Base-by-base conservation (phyloP, 805 yeast species). In the Wickerhamiella bombiphila region DNA sequence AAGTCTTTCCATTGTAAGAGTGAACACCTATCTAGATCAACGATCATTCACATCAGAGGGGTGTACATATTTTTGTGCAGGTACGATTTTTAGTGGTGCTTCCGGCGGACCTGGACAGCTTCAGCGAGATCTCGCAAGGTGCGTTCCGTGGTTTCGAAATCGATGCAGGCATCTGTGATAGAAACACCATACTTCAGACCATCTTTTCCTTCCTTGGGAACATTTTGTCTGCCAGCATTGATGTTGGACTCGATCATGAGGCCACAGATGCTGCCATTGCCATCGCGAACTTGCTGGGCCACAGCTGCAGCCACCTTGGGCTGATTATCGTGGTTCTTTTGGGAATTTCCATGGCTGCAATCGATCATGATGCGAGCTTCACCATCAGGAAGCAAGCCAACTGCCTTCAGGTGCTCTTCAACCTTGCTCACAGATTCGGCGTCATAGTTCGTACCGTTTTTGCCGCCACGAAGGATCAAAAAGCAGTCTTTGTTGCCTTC, bases 161-260 rank as follows among this genome's bases (percentile, higher is more conserved):
- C 71, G 43, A 88, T 85, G 68, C 98, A 88, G 22, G 95, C 94
- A 60, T 88, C 98, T n/a, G 98, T 88, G 52, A 88, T 85, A 22
- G 94, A 80, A 45, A 85, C 81, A 45, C 98, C 98, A 63, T 88
- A 88, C 54, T 79, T 72, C 61, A 88, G 71, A 17, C 67, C 72
- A 38, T 67, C 68, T 55, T 78, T 77, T 38, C 94, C 94, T 30
- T 61, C 67, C 9, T 59, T 55, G 41, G 88, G 86, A 42, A 85
- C 85, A 53, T 80, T 76, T 66, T 91, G 98, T 64, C 93, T 78
- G 37, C 98, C 98, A 57, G 80, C 96, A 43, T 69, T 70, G 49
- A 91, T 72, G 57, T 88, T 81, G 42, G 93, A 77, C 68, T 91
- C 98, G 55, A 91, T 85, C 98, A 91, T 91, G 41, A 91, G 74